Percentiles rank a stretch among this genome's conserved stretches.
Evolutionary conservation across 2,329 filamentous ascomycete genomes (phyloP).

Genomic region (Macrophomina phaseolina): DNA sequence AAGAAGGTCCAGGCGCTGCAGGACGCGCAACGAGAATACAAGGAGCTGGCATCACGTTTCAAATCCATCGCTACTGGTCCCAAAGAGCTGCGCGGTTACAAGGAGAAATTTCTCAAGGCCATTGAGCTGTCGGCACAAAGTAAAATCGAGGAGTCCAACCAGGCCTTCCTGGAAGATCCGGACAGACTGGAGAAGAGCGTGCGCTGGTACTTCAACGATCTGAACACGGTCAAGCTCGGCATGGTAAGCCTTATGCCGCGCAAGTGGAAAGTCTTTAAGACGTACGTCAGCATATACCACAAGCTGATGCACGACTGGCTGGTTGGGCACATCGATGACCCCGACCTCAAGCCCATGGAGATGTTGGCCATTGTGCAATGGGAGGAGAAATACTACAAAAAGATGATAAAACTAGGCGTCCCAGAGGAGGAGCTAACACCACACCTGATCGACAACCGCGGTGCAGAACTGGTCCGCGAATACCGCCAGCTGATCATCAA

Average conservation of each 20-base stretch:
- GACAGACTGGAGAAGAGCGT: slow-evolving; percentile 83
- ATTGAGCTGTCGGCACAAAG: slow-evolving; percentile 75
- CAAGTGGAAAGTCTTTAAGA: slow-evolving; percentile 94
- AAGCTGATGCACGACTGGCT: slow-evolving; percentile 94
- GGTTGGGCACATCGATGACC: slow-evolving; percentile 79
- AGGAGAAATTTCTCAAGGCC: slow-evolving; percentile 88
- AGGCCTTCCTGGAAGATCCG: slow-evolving; percentile 83
- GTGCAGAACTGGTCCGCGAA: slow-evolving; percentile 87
- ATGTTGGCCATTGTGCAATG: slow-evolving; percentile 92
- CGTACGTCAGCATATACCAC: slow-evolving; percentile 91
- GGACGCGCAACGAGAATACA: slow-evolving; percentile 93
- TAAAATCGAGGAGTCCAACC: slow-evolving; percentile 74
- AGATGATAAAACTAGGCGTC: slow-evolving; percentile 91
- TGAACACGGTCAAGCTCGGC: slow-evolving; percentile 91
- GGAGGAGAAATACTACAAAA: slow-evolving; percentile 94
- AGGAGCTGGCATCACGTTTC: slow-evolving; percentile 90
- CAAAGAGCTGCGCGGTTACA: slow-evolving; percentile 92
- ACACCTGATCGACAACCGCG: slow-evolving; percentile 88
- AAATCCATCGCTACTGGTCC: slow-evolving; percentile 94
- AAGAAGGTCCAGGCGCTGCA: slow-evolving; percentile 88
- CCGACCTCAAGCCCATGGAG: slow-evolving; percentile 82
- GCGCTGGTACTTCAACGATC: slow-evolving; percentile 97
- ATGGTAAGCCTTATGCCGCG: slow-evolving; percentile 92
- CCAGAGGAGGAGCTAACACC: slow-evolving; percentile 76
- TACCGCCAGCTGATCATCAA: slow-evolving; percentile 95